Evolutionary conservation across 192 early-diverging fungal genomes (phyloP), one percentile per base, ranked within the genome.

Genomic region (Dissophora globulifera): DNA sequence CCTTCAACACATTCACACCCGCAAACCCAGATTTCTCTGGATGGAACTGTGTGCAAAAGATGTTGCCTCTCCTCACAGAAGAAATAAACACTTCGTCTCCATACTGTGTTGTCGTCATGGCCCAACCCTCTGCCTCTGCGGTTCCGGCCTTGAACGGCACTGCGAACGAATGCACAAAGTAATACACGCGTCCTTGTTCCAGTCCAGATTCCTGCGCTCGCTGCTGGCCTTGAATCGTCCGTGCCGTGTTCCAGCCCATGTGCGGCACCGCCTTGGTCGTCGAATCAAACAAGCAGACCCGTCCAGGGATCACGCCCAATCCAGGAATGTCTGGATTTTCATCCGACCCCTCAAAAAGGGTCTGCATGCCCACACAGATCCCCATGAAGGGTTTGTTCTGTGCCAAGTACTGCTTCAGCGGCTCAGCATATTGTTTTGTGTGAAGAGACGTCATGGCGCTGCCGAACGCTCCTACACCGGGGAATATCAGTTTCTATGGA

Each of bases 41-140:
- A 69, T 99, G 98, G 83, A 99, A 99, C 81, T 99, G 98, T 6
- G 97, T 98, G 29, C 94, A 93, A 88, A 98, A 96, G 30, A 98
- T 84, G 72, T 95, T 97, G 46, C 88, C 89, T 48, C 83, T 83
- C 81, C 91, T 89, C 16, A 97, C 86, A 15, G 92, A 81, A 47
- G 92, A 91, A 26, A 98, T 86, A 80, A 98, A 94, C 1, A 84
- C 75, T 79, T 99, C 89, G 64, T 93, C 86, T 13, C 92, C 91
- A 69, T 99, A 99, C 48, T 91, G 91, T 0, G 97, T 96, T 1
- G 93, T 87, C 3, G 95, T 81, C 32, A 92, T 83, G 8, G 85
- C 87, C 92, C 92, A 96, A 46, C 91, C 90, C 58, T 79, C 74
- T 42, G 90, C 83, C 31, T 79, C 75, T 8, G 23, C 9, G 2